These are phyloP conservation scores for Zalaria sp. DNA, from an alignment of 2,329 filamentous ascomycete genomes.

Conservation along the genomic window DNA sequence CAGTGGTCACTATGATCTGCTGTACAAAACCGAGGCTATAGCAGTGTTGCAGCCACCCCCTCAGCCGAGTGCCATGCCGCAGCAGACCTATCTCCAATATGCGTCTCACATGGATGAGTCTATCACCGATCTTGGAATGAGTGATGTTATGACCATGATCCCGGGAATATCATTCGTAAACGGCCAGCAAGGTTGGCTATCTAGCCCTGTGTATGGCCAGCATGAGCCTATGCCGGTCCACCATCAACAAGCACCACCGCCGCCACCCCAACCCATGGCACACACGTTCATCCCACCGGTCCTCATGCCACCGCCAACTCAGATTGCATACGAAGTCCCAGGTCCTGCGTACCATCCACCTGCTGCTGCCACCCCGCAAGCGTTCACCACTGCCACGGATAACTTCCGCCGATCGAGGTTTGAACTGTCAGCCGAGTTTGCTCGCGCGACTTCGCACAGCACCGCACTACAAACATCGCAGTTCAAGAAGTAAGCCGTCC, in stretches of 20 bases:
- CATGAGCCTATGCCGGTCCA: slow-evolving; percentile 1
- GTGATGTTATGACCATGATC: slow-evolving; percentile 28
- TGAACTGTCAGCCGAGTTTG: slow-evolving; percentile 28
- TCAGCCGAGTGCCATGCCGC: slow-evolving; percentile 10
- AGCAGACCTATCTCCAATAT: slow-evolving; percentile 18
- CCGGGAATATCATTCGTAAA: slow-evolving; percentile 29
- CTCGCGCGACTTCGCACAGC: slow-evolving; percentile 12
- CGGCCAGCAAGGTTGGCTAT: neutral
- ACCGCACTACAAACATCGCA: slow-evolving; percentile 33
- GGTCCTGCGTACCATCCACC: slow-evolving; percentile 2
- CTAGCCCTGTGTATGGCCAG: neutral
- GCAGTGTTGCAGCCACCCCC: slow-evolving; percentile 16
- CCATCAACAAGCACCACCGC: slow-evolving; percentile 2
- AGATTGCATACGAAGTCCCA: slow-evolving; percentile 1
- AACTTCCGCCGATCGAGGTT: slow-evolving; percentile 30
- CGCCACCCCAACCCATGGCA: neutral
- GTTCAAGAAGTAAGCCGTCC: slow-evolving; percentile 29
- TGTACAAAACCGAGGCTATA: slow-evolving; percentile 56
- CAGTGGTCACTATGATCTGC: slow-evolving; percentile 82
- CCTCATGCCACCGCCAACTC: slow-evolving; percentile 1
- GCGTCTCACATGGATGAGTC: slow-evolving; percentile 11
- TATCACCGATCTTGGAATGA: slow-evolving; percentile 13
- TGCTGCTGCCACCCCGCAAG: slow-evolving; percentile 12
- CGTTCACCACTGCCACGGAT: slow-evolving; percentile 8
- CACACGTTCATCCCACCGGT: slow-evolving; percentile 1